phyloP scores from a whole-genome alignment of 371 early-diverging fungal species.

The Nematocida ironsii region DNA sequence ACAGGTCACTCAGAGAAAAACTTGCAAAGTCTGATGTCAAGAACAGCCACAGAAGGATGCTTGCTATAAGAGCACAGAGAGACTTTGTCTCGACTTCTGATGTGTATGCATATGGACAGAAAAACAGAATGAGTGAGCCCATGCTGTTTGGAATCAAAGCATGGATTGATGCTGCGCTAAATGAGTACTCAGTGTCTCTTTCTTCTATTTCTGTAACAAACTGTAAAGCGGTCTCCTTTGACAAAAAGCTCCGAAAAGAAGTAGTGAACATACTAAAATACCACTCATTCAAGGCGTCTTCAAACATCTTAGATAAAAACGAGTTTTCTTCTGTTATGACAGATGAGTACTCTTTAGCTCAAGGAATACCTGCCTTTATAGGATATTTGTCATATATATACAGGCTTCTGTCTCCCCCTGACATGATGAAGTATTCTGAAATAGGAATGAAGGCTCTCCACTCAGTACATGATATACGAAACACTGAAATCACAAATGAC shows the following conservation, averaged over 20 bases:
- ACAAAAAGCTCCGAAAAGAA: conserved; percentile 8
- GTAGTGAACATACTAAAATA: neutral
- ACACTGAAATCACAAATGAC: conserved; percentile 10
- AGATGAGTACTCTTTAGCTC: neutral
- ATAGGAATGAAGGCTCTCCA: conserved; percentile 14
- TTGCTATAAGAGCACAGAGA: conserved; percentile 35
- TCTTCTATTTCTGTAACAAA: neutral
- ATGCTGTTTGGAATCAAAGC: conserved; percentile 26
- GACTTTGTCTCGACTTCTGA: conserved; percentile 15
- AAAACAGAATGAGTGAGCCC: conserved; percentile 23
- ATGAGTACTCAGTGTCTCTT: neutral
- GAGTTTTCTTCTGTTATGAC: conserved; percentile 23
- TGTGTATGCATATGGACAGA: conserved; percentile 36
- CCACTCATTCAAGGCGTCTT: neutral
- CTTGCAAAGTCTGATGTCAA: neutral
- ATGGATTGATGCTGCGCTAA: conserved; percentile 14
- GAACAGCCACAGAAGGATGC: conserved; percentile 52
- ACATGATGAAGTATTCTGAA: conserved; percentile 19
- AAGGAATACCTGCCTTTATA: conserved; percentile 1
- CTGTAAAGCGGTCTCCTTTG: neutral
- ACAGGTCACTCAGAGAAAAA: conserved; percentile 4
- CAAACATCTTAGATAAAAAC: conserved; percentile 7
- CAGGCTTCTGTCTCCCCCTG: conserved; percentile 18
- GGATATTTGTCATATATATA: conserved; percentile 41
- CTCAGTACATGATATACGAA: conserved; percentile 13